Evolutionary conservation across 1,284 basidiomycete species (phyloP), one percentile per base, ranked within the genome.

Genomic region (Lentinula novae-zelandiae): DNA sequence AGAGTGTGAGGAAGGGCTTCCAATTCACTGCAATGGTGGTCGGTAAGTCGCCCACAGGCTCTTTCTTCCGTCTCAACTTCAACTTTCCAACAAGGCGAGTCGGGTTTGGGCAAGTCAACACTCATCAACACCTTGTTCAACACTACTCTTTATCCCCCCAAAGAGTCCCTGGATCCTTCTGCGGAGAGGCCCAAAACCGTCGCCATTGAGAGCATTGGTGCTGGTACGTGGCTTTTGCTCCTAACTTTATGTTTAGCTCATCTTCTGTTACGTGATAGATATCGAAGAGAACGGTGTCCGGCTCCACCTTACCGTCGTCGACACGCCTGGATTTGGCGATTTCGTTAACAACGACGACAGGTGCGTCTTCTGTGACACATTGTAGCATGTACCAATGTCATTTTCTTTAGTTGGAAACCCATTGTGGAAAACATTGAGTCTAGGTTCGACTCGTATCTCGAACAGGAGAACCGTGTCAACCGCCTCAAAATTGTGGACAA

Each of bases 281-380:
- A 98, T 98, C 69, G 96, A 98, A 79, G 95, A 98, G 81, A 96
- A 92, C 66, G 95, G 95, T 62, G 95, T 98, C 60, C 85, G 94
- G 66, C 85, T 98, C 58, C 93, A 93, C 71, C 79, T 98, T 63
- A 98, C 94, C n/a, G 96, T 98, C 65, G 95, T 98, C 65, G 95
- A 98, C 75, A 98, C 95, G 44, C 95, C 95, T 58, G 95, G 95
- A 34, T 98, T 96, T 69, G 95, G 95, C 62, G 95, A 98, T 76
- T 97, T 95, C 75, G 94, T 98, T 72, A 97, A 98, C 83, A 98
- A 98, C 75, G 93, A 96, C 67, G 93, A 96, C 69, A 94, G 93
- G 93, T 93, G 69, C 64, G 73, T 71, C 62, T 65, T 67, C 65
- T 46, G 8, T 6, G 49, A 39, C 56, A 49, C 61, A 49, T 53